Evolutionary conservation across 2,329 filamentous ascomycete genomes (phyloP), one percentile per base, ranked within the genome.

Genomic region (Diatrype stigma): DNA sequence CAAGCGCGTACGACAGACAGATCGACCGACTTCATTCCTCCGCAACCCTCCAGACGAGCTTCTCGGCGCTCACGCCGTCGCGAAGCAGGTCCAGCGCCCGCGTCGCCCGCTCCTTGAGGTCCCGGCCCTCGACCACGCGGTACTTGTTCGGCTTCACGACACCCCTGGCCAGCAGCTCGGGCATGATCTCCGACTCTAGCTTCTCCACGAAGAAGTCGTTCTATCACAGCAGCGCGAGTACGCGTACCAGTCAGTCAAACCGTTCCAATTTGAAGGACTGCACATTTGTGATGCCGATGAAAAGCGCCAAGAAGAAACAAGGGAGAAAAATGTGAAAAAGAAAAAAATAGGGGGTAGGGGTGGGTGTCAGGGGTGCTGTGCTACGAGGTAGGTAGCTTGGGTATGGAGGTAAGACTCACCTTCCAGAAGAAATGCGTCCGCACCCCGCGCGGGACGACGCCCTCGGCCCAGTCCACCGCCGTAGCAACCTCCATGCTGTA

Each of bases 131-230:
- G 2, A 77, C 64, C 1, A 76, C 50, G 4, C 68, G 66, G 34
- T 71, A 69, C 44, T 63, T 67, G 52, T 76, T 75, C 0, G 75
- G 74, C 48, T 63, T 55, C 26, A 78, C 61, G 2, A 69, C 42
- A 0, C 70, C 70, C 14, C 67, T 58, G 6, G 66, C 67, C 19
- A 78, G 55, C 54, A 83, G 56, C 0, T 70, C 58, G 2, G 78
- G 78, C 60, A 85, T 73, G 47, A 84, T 80, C 14, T 80, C 76
- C 1, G 75, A 64, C 57, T 82, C 77, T 34, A 82, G 63, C 46
- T 79, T 73, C 45, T 81, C 66, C 52, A 75, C 80, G 66, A 82
- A 78, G 42, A 78, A 72, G 16, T 75, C 68, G 54, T 85, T 82
- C 76, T 84, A 37, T 42, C n/a, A n/a, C n/a, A n/a, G n/a, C n/a